Percentiles rank a stretch among this genome's conserved stretches.
phyloP scores from a whole-genome alignment of 2,329 filamentous ascomycete genomes.

The Gnomoniopsis smithogilvyi region DNA sequence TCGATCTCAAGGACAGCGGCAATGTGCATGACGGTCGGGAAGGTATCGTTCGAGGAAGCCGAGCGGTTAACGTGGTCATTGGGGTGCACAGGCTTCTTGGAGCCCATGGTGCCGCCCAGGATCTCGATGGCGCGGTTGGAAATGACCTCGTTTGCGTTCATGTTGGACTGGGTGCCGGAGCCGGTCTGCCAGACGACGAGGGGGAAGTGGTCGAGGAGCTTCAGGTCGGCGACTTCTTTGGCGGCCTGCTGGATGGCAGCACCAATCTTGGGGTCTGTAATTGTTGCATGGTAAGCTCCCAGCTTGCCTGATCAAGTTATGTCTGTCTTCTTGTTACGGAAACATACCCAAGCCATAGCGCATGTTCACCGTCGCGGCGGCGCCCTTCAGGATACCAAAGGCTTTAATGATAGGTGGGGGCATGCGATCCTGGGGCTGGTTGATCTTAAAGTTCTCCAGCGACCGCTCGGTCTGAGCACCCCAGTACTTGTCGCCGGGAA shows the following conservation, averaged over 20 bases:
- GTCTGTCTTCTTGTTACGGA: not conserved
- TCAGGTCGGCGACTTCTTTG: constrained; percentile 86
- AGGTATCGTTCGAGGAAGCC: constrained; percentile 97
- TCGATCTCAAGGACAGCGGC: constrained; percentile 93
- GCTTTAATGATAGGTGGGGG: constrained; percentile 87
- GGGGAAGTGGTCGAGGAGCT: constrained; percentile 95
- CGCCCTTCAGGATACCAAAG: constrained; percentile 96
- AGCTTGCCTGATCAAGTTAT: not conserved
- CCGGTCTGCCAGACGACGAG: constrained; percentile 99
- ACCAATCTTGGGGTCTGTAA: constrained; percentile 78
- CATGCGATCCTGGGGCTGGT: constrained; percentile 99
- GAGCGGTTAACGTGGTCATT: constrained; percentile 99
- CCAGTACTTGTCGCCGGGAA: constrained; percentile 94
- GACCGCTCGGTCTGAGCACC: constrained; percentile 96
- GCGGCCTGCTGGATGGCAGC: constrained; percentile 94
- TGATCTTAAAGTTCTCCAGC: constrained; percentile 97
- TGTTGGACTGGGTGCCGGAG: constrained; percentile 98
- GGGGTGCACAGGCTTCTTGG: constrained; percentile 97
- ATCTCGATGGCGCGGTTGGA: constrained; percentile 99
- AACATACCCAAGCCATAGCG: constrained; percentile 78
- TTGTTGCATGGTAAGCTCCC: not conserved
- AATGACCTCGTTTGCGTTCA: constrained; percentile 99
- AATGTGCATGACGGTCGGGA: constrained; percentile 99
- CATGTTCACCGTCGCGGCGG: constrained; percentile 94
- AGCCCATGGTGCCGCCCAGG: constrained; percentile 86